Evolutionary conservation across 495 filamentous ascomycete genomes (phyloP).

Genomic region (Aspergillus ostianus): DNA sequence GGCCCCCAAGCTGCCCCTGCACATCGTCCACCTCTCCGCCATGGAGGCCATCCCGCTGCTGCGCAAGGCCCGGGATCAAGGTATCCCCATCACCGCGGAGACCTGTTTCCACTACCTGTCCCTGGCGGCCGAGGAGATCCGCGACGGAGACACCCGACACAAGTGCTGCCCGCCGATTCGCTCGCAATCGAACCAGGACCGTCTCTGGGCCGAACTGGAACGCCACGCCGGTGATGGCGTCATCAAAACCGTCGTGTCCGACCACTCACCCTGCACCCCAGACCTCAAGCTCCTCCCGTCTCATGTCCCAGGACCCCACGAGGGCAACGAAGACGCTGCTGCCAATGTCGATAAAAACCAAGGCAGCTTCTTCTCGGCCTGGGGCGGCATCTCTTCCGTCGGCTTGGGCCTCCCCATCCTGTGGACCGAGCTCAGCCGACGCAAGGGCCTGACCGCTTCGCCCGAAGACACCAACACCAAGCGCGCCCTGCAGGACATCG

Average conservation of each 20-base stretch:
- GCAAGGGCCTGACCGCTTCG: constrained; percentile 40
- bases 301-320: constrained; percentile 50
- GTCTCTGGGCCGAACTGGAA: constrained; percentile 80
- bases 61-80: constrained; percentile 69
- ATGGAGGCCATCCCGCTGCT: constrained; percentile 91
- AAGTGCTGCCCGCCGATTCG: constrained; percentile 99
- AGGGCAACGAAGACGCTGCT: constrained; percentile 19
- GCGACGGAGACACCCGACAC: constrained; percentile 88
- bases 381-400: constrained; percentile 94
- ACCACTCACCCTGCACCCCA: constrained; percentile 95
- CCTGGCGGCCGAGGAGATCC: constrained; percentile 82
- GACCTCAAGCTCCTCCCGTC: constrained; percentile 84
- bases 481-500: constrained; percentile 67
- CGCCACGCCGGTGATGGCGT: constrained; percentile 64
- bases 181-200: constrained; percentile 76
- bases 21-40: constrained; percentile 94
- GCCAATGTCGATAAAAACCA: constrained; percentile 30
- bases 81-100: constrained; percentile 91
- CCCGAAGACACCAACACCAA: constrained; percentile 41
- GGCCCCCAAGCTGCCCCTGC: constrained; percentile 80
- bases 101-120: constrained; percentile 98
- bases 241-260: constrained; percentile 92
- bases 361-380: constrained; percentile 92
- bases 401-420: constrained; percentile 89
- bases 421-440: constrained; percentile 73